Conservation (phyloP, 208 protist species). For the Novymonas esmeraldas region DNA sequence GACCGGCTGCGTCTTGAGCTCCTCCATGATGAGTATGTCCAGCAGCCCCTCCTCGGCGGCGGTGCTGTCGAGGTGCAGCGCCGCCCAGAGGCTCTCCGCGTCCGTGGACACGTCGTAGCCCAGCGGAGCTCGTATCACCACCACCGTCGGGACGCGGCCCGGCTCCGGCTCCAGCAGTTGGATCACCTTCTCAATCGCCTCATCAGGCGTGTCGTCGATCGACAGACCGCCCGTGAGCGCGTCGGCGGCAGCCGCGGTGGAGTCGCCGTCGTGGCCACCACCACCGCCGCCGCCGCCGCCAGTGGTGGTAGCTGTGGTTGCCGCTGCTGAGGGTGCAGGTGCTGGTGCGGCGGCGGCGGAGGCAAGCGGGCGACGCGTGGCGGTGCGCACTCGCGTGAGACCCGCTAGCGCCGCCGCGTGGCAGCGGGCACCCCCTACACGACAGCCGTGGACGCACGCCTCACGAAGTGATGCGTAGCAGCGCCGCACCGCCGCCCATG, state of each 20-base stretch:
- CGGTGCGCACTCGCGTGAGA: not conserved
- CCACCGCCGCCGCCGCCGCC: not conserved
- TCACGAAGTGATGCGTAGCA: not conserved
- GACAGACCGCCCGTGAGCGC: not conserved
- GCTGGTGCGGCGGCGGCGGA: not conserved
- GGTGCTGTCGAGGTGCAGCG: constrained; percentile 46
- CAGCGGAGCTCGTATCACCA: constrained; percentile 33
- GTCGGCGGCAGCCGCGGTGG: not conserved
- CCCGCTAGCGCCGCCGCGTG: too few relatives aligned
- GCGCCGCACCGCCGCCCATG: not conserved
- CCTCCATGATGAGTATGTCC: constrained; percentile 57
- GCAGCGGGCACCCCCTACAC: not conserved
- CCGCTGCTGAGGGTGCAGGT: too few relatives aligned
- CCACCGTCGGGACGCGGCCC: constrained; percentile 40
- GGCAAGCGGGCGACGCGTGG: too few relatives aligned
- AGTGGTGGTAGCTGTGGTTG: too few relatives aligned
- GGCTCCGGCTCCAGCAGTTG: constrained; percentile 27
- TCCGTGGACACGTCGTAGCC: constrained; percentile 42
- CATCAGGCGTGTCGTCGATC: constrained; percentile 13
- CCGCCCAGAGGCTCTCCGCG: constrained; percentile 35
- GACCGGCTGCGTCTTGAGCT: constrained; percentile 42
- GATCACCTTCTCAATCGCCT: constrained; percentile 34
- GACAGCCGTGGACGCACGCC: not conserved
- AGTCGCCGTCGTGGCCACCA: too few relatives aligned
- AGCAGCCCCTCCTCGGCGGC: constrained; percentile 55